phyloP scores from a whole-genome alignment of 2,329 filamentous ascomycete genomes.

The Penicillium sp. region DNA sequence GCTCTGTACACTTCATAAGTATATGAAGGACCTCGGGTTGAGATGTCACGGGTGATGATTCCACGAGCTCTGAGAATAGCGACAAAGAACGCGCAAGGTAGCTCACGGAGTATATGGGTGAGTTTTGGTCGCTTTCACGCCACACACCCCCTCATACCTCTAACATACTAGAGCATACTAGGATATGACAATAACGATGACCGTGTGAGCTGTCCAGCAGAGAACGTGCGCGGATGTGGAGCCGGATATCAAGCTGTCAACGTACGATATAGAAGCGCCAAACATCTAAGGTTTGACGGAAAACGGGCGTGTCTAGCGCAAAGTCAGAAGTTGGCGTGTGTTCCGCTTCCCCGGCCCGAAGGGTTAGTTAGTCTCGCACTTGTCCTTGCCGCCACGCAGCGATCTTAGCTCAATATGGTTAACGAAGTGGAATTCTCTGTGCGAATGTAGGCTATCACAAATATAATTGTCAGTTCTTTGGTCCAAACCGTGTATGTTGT shows the following conservation, averaged over 20 bases:
- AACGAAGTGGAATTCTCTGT: not conserved
- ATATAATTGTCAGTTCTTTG: not conserved
- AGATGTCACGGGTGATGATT: too few species aligned
- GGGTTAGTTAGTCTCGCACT: not conserved
- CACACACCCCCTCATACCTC: not conserved
- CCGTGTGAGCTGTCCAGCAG: not conserved
- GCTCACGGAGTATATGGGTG: not conserved
- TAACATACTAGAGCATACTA: not conserved
- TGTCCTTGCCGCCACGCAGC: not conserved
- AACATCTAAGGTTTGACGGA: slow-evolving; percentile 1
- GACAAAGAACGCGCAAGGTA: not conserved
- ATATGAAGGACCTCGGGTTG: too few species aligned
- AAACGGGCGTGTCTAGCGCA: not conserved
- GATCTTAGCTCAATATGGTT: slow-evolving; percentile 3
- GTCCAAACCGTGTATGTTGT: too few species aligned
- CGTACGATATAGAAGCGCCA: not conserved
- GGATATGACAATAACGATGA: not conserved
- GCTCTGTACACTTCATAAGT: too few species aligned
- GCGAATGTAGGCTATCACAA: not conserved
- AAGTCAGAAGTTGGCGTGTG: not conserved
- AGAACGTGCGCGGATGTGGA: not conserved
- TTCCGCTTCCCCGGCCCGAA: not conserved
- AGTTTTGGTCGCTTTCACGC: not conserved
- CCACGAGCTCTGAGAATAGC: too few species aligned
- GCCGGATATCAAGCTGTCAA: too few species aligned